A percentile compares a stretch with the other conserved stretches of the same genome.
These are phyloP conservation scores for Furcasterigmium furcatum DNA, from an alignment of 2,329 filamentous ascomycete genomes.

Conservation along the genomic window DNA sequence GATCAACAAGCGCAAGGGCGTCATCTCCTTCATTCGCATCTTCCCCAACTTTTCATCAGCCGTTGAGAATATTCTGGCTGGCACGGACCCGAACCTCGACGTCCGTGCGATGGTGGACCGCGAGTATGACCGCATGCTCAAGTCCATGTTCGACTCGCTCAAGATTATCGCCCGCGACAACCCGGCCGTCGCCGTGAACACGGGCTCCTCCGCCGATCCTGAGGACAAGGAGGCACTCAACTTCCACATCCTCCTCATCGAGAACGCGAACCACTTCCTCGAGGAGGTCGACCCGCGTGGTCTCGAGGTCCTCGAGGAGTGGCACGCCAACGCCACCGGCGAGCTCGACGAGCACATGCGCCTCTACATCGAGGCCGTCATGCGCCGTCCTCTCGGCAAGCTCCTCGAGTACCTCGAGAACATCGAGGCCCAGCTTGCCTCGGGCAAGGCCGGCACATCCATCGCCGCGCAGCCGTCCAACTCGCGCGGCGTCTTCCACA, in stretches of 20 bases:
- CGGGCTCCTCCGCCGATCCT: constrained; percentile 45
- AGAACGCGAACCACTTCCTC: constrained; percentile 98
- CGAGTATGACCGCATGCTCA: constrained; percentile 85
- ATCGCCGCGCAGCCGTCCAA: constrained; percentile 82
- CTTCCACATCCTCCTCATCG: constrained; percentile 94
- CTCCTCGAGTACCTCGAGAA: constrained; percentile 89
- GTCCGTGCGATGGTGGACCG: constrained; percentile 78
- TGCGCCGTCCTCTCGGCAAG: constrained; percentile 85
- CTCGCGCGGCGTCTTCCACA: constrained; percentile 79
- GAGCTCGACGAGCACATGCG: constrained; percentile 86
- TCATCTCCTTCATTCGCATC: constrained; percentile 91
- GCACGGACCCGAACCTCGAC: constrained; percentile 51
- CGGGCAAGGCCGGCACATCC: constrained; percentile 54
- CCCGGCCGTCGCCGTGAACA: constrained; percentile 42
- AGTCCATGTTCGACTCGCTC: constrained; percentile 94
- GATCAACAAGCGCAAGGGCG: constrained; percentile 96
- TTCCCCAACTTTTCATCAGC: constrained; percentile 84
- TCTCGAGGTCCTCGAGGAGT: constrained; percentile 75
- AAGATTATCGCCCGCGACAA: constrained; percentile 85
- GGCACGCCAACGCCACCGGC: constrained; percentile 72
- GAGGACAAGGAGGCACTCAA: constrained; percentile 97
- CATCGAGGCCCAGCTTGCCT: constrained; percentile 68
- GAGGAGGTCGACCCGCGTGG: constrained; percentile 80
- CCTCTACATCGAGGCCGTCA: constrained; percentile 83
- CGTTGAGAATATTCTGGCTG: constrained; percentile 78